Base-by-base conservation (phyloP, 345 rosid species). In the Sonneratia caseolaris region DNA sequence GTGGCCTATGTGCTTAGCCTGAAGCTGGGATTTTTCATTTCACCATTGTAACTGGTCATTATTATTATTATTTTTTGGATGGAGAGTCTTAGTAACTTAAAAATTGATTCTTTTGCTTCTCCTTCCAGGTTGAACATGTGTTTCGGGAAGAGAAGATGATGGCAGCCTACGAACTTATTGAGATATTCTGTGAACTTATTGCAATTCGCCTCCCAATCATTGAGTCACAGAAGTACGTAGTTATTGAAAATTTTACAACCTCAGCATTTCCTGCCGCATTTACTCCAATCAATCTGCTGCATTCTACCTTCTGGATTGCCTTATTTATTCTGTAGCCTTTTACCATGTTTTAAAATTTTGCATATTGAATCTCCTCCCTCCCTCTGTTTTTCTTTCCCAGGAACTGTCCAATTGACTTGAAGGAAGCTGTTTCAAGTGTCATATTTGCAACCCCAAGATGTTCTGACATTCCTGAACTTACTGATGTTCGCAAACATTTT, bases 101-200 rank as follows among this genome's bases (percentile, higher is more conserved):
- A 36, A 18, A 3, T 0, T 72, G n/a, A 62, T 48, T 8, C 2
- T 56, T 40, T 55, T 49, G 42, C 12, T 61, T 61, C 48, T 37
- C 32, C 18, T 72, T 45, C 51, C 76, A 95, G 99, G 99, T 95
- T 64, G 99, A 90, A 77, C 98, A 95, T 86, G 88, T 87, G 42
- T 88, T 88, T 70, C 84, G 93, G 75, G 98, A 95, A 87, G 92
- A 92, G 80, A 95, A 95, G 89, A 88, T 85, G 24, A 76, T 90
- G 78, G 91, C 89, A 1, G 99, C 98, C 10, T 92, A 87, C 75
- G 96, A 88, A 51, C 92, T 95, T 65, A 79, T 90, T 72, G 87
- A 89, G 80, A 83, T 95, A 78, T 92, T 86, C 75, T 92, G 97
- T 69, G 97, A 92, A 75, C 91, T 92, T 69, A 76, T 95, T 69